A percentile compares a stretch with the other conserved stretches of the same genome.
These are phyloP conservation scores for Pichia heedii DNA, from an alignment of 805 yeast genomes.

Conservation along the genomic window DNA sequence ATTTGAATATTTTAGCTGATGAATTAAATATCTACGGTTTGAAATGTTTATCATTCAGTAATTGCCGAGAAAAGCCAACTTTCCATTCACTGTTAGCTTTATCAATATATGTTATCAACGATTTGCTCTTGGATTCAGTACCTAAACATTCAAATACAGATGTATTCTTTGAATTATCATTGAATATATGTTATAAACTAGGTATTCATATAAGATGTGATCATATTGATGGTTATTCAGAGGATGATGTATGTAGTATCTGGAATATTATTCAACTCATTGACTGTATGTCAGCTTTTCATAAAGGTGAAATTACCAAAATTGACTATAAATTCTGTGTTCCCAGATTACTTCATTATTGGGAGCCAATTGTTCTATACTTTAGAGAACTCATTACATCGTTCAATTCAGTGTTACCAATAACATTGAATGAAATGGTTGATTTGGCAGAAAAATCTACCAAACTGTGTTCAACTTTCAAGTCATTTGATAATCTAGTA, in stretches of 20 bases:
- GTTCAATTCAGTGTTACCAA: slow-evolving; percentile 8
- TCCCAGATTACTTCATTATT: slow-evolving; percentile 8
- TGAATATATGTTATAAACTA: slow-evolving; percentile 13
- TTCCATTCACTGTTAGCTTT: slow-evolving; percentile 12
- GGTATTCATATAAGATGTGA: slow-evolving; percentile 16
- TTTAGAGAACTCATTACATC: slow-evolving; percentile 1
- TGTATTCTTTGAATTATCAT: slow-evolving; percentile 5
- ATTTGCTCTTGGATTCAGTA: slow-evolving; percentile 9
- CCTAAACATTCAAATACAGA: slow-evolving; percentile 14
- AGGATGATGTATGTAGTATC: slow-evolving; percentile 1
- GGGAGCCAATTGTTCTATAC: slow-evolving; percentile 3
- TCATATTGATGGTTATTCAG: slow-evolving; percentile 1
- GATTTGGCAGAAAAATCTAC: slow-evolving; percentile 1
- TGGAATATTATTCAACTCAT: slow-evolving; percentile 14
- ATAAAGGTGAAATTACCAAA: slow-evolving; percentile 15
- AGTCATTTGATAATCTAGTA: slow-evolving; percentile 2
- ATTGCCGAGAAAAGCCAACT: slow-evolving; percentile 11
- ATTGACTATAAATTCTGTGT: slow-evolving; percentile 15
- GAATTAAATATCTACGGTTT: background rate
- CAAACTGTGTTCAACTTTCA: background rate
- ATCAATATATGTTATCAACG: slow-evolving; percentile 6
- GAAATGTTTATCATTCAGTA: slow-evolving; percentile 1
- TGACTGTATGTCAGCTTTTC: slow-evolving; percentile 15
- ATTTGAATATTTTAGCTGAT: background rate
- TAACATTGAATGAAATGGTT: slow-evolving; percentile 8